phyloP scores from a whole-genome alignment of 805 yeast species.

The Candida nanaspora region DNA sequence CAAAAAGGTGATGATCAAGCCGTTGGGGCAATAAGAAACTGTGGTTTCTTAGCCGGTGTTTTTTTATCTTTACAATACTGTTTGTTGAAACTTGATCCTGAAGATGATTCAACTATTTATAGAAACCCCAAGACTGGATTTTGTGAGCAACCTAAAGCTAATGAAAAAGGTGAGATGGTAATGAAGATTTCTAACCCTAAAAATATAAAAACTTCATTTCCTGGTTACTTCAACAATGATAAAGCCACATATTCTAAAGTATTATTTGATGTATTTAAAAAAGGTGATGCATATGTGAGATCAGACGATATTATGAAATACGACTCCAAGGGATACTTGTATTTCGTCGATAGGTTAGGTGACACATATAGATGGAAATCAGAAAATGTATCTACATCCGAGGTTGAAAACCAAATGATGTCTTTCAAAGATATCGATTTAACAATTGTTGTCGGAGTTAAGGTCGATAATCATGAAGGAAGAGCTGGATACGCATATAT shows the following conservation, averaged over 20 bases:
- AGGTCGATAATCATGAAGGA: constrained; percentile 78
- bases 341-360: constrained; percentile 81
- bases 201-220: constrained; percentile 60
- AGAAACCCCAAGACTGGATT: constrained; percentile 60
- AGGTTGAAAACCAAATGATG: constrained; percentile 68
- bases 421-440: constrained; percentile 38
- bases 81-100: constrained; percentile 65
- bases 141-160: constrained; percentile 38
- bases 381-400: constrained; percentile 82
- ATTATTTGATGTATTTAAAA: constrained; percentile 54
- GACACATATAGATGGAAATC: constrained; percentile 92
- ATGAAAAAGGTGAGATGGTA: constrained; percentile 75
- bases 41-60: constrained; percentile 68
- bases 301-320: constrained; percentile 68
- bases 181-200: constrained; percentile 54
- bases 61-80: constrained; percentile 44
- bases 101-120: constrained; percentile 59
- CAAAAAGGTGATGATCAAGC: constrained; percentile 30
- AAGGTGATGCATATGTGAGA: constrained; percentile 82
- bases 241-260: constrained; percentile 66
- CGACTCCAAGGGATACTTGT: constrained; percentile 57
- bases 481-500: constrained; percentile 81
- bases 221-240: constrained; percentile 73
- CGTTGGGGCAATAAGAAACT: constrained; percentile 78
- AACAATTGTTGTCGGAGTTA: constrained; percentile 72